A percentile compares a stretch with the other conserved stretches of the same genome.
These are phyloP conservation scores for Leccinum brunneo-olivaceum DNA, from an alignment of 1,284 basidiomycete species.

Conservation along the genomic window DNA sequence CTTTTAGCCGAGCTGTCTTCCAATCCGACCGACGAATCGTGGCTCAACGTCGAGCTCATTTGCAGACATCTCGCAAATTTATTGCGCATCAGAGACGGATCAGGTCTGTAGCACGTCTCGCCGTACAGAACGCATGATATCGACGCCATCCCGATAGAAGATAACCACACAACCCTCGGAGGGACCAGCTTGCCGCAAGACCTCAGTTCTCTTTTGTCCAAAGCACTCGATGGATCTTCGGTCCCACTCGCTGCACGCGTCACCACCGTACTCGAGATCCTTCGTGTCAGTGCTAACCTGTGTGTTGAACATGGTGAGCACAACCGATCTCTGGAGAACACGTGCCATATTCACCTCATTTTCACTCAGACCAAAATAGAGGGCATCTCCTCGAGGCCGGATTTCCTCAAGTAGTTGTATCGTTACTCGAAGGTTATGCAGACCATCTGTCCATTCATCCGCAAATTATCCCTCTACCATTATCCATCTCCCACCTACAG, in stretches of 20 bases:
- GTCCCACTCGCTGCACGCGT: constrained; percentile 41
- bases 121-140: constrained; percentile 5
- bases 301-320: constrained; percentile 72
- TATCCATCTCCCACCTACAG: constrained; percentile 58
- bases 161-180: constrained; percentile 66
- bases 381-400: constrained; percentile 60
- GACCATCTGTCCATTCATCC: constrained; percentile 43
- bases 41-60: constrained; percentile 46
- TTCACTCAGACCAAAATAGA: constrained; percentile 55
- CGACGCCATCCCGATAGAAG: constrained; percentile 38
- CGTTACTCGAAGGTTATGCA: constrained; percentile 63
- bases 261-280: constrained; percentile 53
- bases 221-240: constrained; percentile 43
- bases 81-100: constrained; percentile 47
- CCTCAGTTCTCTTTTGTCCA: constrained; percentile 51
- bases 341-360: constrained; percentile 1
- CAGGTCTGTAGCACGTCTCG: constrained; percentile 31
- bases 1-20: constrained; percentile 34
- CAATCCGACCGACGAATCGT: constrained; percentile 34
- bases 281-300: constrained; percentile 71
- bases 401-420: constrained; percentile 59
- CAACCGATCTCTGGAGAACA: not conserved
- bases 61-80: constrained; percentile 56
- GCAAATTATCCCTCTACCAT: constrained; percentile 37
- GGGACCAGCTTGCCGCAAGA: constrained; percentile 56